Conservation (phyloP, 768 basidiomycete species). For the Aureoboletus auriporus region DNA sequence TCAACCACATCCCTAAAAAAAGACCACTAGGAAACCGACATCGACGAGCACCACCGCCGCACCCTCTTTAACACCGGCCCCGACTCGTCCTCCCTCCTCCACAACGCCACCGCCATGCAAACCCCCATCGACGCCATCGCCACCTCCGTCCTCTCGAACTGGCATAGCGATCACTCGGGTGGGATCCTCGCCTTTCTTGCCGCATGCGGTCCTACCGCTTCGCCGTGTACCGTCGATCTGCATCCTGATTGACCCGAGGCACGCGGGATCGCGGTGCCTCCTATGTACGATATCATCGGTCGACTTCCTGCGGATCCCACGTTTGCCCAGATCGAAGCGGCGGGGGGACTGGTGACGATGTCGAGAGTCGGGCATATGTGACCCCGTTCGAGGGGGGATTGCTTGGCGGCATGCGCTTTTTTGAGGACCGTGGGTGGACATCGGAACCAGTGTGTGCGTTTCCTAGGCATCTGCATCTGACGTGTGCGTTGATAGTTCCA, state of each 20-base stretch:
- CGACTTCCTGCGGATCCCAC: constrained; percentile 68
- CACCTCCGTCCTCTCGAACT: constrained; percentile 69
- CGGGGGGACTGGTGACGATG: too few relatives aligned
- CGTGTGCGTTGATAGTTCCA: constrained; percentile 21
- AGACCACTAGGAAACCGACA: constrained; percentile 49
- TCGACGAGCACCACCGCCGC: constrained; percentile 42
- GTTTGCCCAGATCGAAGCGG: constrained; percentile 56
- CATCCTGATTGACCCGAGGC: constrained; percentile 74
- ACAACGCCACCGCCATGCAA: constrained; percentile 63
- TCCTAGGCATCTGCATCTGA: not conserved
- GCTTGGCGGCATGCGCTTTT: constrained; percentile 64
- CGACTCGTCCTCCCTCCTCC: constrained; percentile 68
- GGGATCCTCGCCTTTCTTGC: constrained; percentile 68
- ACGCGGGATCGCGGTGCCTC: constrained; percentile 70
- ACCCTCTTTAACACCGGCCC: constrained; percentile 85
- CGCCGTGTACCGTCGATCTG: constrained; percentile 57
- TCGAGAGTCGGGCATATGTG: too few relatives aligned
- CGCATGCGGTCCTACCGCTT: constrained; percentile 29
- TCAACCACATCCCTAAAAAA: not conserved
- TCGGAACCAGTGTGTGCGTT: constrained; percentile 45
- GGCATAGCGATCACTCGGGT: constrained; percentile 76
- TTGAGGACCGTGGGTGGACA: constrained; percentile 40
- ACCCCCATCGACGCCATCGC: constrained; percentile 51
- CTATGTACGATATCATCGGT: constrained; percentile 52
- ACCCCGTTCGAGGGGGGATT: too few relatives aligned